These are phyloP conservation scores for Mycocentrospora acerina DNA, from an alignment of 2,329 filamentous ascomycete species.

Conservation along the genomic window DNA sequence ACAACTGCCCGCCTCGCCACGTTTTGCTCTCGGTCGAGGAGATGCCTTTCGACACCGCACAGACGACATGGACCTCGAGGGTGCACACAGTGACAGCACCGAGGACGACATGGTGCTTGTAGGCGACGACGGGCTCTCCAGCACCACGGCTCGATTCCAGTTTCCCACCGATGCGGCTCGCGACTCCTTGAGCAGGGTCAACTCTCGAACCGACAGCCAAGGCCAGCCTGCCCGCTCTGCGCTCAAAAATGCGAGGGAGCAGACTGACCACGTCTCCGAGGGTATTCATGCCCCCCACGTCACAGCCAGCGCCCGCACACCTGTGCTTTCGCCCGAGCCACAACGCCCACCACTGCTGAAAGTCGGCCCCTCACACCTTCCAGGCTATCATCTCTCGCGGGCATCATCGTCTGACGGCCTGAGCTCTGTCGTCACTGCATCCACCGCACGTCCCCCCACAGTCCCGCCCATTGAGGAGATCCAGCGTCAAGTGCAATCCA, in stretches of 20 bases:
- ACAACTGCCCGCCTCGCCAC: conserved; percentile 17
- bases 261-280: conserved; percentile 26
- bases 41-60: conserved; percentile 19
- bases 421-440: conserved; percentile 40
- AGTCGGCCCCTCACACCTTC: conserved; percentile 51
- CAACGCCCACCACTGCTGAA: conserved; percentile 45
- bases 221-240: conserved; percentile 23
- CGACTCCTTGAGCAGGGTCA: conserved; percentile 23
- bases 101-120: conserved; percentile 33
- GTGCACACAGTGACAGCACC: conserved; percentile 35
- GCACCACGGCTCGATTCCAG: conserved; percentile 24
- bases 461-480: conserved; percentile 36
- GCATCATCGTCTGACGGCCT: conserved; percentile 50
- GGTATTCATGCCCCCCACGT: conserved; percentile 21
- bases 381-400: conserved; percentile 49
- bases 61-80: conserved; percentile 25
- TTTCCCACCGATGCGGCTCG: conserved; percentile 22
- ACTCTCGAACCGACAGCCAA: conserved; percentile 26
- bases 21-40: conserved; percentile 21
- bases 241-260: conserved; percentile 20
- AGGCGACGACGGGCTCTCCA: conserved; percentile 22
- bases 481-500: conserved; percentile 20
- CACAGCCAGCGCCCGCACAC: conserved; percentile 22
- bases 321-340: conserved; percentile 29
- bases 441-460: conserved; percentile 34